Percentiles rank a stretch among this genome's conserved stretches.
phyloP scores from a whole-genome alignment of 2,329 filamentous ascomycete species.

The Penicillium crustosum region DNA sequence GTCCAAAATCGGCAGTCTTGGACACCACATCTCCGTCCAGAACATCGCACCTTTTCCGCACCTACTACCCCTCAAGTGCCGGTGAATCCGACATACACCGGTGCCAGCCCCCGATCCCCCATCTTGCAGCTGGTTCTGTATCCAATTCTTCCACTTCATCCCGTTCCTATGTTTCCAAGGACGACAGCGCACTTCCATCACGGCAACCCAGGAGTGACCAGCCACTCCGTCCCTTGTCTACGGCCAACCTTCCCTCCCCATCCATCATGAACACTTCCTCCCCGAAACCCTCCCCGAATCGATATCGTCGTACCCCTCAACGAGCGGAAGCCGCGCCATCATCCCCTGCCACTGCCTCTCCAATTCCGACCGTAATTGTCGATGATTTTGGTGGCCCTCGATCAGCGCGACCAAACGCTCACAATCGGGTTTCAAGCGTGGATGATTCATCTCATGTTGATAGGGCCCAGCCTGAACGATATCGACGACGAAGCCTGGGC shows the following conservation, averaged over 20 bases:
- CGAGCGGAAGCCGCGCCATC: slow-evolving; percentile 50
- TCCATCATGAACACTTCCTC: slow-evolving; percentile 51
- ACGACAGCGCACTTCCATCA: slow-evolving; percentile 49
- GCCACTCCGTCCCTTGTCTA: slow-evolving; percentile 45
- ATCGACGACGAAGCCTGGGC: slow-evolving; percentile 80
- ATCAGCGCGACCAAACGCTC: slow-evolving; percentile 49
- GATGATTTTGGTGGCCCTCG: slow-evolving; percentile 47
- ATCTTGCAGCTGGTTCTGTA: slow-evolving; percentile 54
- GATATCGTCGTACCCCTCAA: slow-evolving; percentile 71
- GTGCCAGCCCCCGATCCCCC: slow-evolving; percentile 38
- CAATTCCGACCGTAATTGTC: slow-evolving; percentile 12
- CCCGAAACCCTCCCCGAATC: slow-evolving; percentile 73
- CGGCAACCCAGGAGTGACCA: slow-evolving; percentile 40
- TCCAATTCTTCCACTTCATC: slow-evolving; percentile 54
- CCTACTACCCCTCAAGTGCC: slow-evolving; percentile 48
- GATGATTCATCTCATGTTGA: slow-evolving; percentile 67
- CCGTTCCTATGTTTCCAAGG: slow-evolving; percentile 47
- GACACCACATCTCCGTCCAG: slow-evolving; percentile 56
- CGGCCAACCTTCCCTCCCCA: slow-evolving; percentile 52
- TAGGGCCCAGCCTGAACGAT: slow-evolving; percentile 63
- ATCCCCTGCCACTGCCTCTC: slow-evolving; percentile 8
- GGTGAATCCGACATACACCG: slow-evolving; percentile 30
- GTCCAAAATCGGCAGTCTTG: slow-evolving; percentile 55
- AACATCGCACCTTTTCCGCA: slow-evolving; percentile 56
- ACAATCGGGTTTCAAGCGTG: slow-evolving; percentile 59